phyloP scores from a whole-genome alignment of 371 early-diverging fungal species.

The Entomophthora muscae region DNA sequence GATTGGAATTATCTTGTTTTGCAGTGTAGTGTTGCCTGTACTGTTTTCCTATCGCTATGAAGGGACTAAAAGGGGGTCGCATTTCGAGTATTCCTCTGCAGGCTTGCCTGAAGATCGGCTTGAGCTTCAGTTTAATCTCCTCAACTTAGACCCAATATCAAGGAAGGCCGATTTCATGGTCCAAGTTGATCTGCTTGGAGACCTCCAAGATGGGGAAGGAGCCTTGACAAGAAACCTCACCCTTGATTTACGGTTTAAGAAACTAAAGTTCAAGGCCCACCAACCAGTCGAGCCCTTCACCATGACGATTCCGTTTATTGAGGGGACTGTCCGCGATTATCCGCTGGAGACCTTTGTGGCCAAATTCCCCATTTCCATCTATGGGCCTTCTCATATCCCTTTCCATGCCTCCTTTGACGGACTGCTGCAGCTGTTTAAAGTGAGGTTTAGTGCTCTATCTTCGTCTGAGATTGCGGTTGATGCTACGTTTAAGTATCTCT shows the following conservation, averaged over 20 bases:
- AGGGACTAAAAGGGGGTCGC: no score
- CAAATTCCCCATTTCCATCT: background rate
- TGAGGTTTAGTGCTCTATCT: background rate
- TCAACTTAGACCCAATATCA: conserved; percentile 16
- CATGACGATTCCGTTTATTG: conserved; percentile 17
- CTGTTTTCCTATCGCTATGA: no score
- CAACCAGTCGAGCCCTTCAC: background rate
- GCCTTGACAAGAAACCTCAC: conserved; percentile 10
- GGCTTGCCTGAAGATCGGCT: no score
- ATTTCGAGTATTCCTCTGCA: no score
- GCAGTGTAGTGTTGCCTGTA: no score
- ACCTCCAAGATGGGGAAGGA: conserved; percentile 14
- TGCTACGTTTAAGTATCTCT: background rate
- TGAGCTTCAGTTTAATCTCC: background rate
- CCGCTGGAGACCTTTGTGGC: conserved; percentile 15
- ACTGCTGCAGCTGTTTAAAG: background rate
- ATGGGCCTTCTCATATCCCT: background rate
- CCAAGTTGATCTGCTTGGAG: conserved; percentile 17
- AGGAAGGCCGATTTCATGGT: conserved; percentile 17
- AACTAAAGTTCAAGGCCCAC: background rate
- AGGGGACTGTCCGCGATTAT: conserved; percentile 17
- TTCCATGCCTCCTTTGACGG: background rate
- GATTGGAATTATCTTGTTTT: no score
- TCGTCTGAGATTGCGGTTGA: background rate
- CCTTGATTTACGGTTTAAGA: background rate